phyloP scores from a whole-genome alignment of 192 early-diverging fungal species.

The Coemansia sp. region DNA sequence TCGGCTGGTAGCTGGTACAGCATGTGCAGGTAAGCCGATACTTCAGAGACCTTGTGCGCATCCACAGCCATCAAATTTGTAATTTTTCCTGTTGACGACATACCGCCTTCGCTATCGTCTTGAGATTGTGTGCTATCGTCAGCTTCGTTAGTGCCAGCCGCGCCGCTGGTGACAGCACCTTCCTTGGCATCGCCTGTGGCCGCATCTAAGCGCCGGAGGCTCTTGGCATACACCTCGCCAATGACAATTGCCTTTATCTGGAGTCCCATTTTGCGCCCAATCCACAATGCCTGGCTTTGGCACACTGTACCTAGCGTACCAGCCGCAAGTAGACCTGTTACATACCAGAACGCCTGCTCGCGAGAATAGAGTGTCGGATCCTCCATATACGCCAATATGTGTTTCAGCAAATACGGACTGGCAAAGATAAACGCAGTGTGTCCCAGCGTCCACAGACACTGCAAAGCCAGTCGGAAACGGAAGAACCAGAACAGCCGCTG shows the following conservation, averaged over 20 bases:
- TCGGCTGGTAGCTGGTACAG: conserved; percentile 65
- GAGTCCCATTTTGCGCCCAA: conserved; percentile 69
- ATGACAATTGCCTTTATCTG: conserved; percentile 64
- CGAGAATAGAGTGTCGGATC: conserved; percentile 54
- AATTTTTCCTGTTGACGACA: conserved; percentile 60
- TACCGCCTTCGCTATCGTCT: conserved; percentile 38
- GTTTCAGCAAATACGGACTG: conserved; percentile 60
- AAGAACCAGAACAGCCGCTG: conserved; percentile 53
- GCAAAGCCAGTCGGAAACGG: conserved; percentile 47
- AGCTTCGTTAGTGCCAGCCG: neutral
- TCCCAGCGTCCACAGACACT: conserved; percentile 51
- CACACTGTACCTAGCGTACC: conserved; percentile 49
- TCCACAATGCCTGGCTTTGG: conserved; percentile 68
- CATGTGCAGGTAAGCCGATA: conserved; percentile 59
- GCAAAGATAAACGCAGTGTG: conserved; percentile 56
- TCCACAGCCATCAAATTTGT: conserved; percentile 75
- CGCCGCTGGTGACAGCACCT: neutral
- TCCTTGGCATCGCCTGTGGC: conserved; percentile 17
- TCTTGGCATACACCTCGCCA: conserved; percentile 73
- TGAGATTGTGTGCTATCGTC: neutral
- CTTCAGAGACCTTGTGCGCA: conserved; percentile 63
- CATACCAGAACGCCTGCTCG: conserved; percentile 61
- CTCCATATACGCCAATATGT: conserved; percentile 62
- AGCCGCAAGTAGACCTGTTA: conserved; percentile 61
- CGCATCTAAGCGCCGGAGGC: conserved; percentile 59